These are phyloP conservation scores for Chalaropsis thielavioides DNA, from an alignment of 2,329 filamentous ascomycete genomes.

Conservation along the genomic window DNA sequence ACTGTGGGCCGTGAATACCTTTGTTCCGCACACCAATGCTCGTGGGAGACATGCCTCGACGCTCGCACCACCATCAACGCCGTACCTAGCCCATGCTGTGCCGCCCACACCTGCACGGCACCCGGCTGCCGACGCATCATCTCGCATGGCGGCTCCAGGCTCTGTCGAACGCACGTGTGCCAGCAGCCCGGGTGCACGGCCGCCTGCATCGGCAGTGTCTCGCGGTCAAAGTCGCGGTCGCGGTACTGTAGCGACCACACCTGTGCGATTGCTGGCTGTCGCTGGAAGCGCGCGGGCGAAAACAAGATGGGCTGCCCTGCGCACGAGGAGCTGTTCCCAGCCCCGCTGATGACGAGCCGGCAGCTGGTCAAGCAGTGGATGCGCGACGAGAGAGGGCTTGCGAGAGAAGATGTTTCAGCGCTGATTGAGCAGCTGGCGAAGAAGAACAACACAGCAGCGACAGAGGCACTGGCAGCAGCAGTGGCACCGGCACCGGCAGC, in stretches of 20 bases:
- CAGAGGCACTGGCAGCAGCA: background rate
- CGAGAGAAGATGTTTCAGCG: background rate
- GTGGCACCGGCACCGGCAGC: too few relatives aligned
- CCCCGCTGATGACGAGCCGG: conserved; percentile 4
- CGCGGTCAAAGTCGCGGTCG: background rate
- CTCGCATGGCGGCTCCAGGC: background rate
- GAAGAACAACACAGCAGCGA: background rate
- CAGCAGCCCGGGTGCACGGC: conserved; percentile 1
- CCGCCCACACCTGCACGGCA: conserved; percentile 3
- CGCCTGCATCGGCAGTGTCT: background rate
- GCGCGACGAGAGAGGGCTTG: background rate
- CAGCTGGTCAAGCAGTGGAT: background rate
- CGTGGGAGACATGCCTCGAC: background rate
- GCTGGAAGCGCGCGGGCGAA: background rate
- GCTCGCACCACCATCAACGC: conserved; percentile 7
- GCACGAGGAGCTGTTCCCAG: conserved; percentile 4
- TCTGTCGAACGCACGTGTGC: conserved; percentile 9
- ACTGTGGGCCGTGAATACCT: background rate
- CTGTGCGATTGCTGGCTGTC: background rate
- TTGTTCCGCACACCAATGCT: conserved; percentile 6
- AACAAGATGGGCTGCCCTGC: background rate
- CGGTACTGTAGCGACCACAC: conserved; percentile 4
- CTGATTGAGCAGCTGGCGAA: background rate
- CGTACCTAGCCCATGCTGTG: background rate
- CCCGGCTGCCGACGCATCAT: background rate